Percentiles rank a stretch among this genome's conserved stretches.
phyloP scores from a whole-genome alignment of 2,329 filamentous ascomycete genomes.

The Pseudogymnoascus sp. region DNA sequence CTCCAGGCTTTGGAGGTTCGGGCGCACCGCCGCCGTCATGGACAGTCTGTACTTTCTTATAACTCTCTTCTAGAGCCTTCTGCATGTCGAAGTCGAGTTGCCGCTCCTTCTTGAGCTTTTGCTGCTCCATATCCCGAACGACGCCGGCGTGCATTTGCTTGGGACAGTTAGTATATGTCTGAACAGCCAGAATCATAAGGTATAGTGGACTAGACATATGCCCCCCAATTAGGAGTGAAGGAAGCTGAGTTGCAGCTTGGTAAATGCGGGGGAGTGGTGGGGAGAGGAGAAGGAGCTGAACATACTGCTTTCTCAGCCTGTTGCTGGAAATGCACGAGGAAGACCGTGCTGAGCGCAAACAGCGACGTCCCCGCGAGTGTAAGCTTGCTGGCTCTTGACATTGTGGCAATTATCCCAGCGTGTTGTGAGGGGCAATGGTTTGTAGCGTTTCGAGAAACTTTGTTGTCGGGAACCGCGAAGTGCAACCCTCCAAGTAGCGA shows the following conservation, averaged over 20 bases:
- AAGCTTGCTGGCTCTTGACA: constrained; percentile 86
- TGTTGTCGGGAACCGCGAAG: neutral
- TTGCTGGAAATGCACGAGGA: constrained; percentile 85
- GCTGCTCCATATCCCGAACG: constrained; percentile 88
- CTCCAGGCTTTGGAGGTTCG: constrained; percentile 10
- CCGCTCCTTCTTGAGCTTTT: constrained; percentile 80
- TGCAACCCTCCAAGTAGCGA: constrained; percentile 8
- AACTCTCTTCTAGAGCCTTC: constrained; percentile 74
- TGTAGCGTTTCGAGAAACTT: neutral
- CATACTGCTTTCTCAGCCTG: constrained; percentile 72
- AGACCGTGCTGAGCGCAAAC: constrained; percentile 67
- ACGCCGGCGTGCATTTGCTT: constrained; percentile 98
- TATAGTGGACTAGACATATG: constrained; percentile 15
- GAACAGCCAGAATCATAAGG: neutral
- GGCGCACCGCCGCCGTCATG: constrained; percentile 35
- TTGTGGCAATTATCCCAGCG: constrained; percentile 31
- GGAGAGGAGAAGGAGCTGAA: constrained; percentile 15
- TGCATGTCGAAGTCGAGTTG: constrained; percentile 95
- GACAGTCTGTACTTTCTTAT: constrained; percentile 80
- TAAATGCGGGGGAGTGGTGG: neutral
- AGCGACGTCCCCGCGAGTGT: constrained; percentile 72
- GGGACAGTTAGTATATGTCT: constrained; percentile 27
- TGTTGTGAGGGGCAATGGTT: neutral
- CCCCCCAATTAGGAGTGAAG: neutral
- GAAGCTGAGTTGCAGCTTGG: neutral